Conservation (phyloP, 176 grass and related monocot genomes). For the Triticum urartu region DNA sequence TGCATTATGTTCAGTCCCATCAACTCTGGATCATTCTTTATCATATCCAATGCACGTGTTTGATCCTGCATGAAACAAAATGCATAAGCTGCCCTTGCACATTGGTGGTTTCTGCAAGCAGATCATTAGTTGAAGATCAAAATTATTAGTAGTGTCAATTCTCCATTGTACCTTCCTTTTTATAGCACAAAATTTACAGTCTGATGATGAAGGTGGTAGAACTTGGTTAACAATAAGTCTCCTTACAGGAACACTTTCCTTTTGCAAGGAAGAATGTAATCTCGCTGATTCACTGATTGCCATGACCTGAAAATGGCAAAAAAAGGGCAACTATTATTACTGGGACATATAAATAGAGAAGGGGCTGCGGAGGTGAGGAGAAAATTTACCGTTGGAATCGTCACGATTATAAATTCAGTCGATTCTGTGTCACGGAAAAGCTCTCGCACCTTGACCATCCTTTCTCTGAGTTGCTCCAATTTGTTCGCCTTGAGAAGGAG, state of each 20-base stretch:
- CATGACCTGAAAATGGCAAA: slow-evolving; percentile 67
- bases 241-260: slow-evolving; percentile 91
- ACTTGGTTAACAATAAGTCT: slow-evolving; percentile 93
- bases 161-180: slow-evolving; percentile 87
- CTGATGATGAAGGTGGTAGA: slow-evolving; percentile 78
- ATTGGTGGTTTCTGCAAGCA: neutral
- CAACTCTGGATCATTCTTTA: slow-evolving; percentile 72
- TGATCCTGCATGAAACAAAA: slow-evolving; percentile 68
- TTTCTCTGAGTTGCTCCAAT: slow-evolving; percentile 86
- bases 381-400: slow-evolving; percentile 83
- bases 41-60: slow-evolving; percentile 81
- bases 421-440: slow-evolving; percentile 83
- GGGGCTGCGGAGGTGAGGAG: neutral
- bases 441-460: slow-evolving; percentile 87
- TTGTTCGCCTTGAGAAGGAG: slow-evolving; percentile 61
- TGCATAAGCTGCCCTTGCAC: neutral
- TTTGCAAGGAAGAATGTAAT: slow-evolving; percentile 70
- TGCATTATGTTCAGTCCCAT: slow-evolving; percentile 66
- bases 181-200: slow-evolving; percentile 97
- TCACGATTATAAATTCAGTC: slow-evolving; percentile 96
- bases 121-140: neutral
- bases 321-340: no score
- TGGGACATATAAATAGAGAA: slow-evolving; percentile 1
- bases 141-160: neutral
- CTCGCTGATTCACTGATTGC: slow-evolving; percentile 87